Conservation (phyloP, 768 basidiomycete species). For the Hemileccinum impolitum region DNA sequence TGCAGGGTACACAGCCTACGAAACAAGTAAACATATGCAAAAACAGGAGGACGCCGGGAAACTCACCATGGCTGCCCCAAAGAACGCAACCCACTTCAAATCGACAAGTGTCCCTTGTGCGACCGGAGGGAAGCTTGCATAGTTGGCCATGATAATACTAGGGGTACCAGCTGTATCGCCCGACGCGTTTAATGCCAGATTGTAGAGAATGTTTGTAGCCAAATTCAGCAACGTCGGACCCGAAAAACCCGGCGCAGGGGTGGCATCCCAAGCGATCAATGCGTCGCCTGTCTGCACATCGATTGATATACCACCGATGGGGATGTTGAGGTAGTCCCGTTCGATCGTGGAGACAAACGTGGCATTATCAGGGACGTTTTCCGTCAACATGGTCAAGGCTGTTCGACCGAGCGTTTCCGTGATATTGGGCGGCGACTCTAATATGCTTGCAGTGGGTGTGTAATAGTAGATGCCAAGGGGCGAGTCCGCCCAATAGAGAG, state of each 20-base stretch:
- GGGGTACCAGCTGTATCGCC: slow-evolving; percentile 37
- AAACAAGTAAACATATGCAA: not conserved
- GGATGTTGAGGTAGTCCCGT: slow-evolving; percentile 50
- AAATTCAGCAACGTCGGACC: slow-evolving; percentile 66
- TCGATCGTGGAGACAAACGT: slow-evolving; percentile 56
- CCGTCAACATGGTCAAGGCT: slow-evolving; percentile 33
- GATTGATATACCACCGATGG: slow-evolving; percentile 67
- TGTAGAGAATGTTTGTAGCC: slow-evolving; percentile 63
- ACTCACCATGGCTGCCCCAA: slow-evolving; percentile 66
- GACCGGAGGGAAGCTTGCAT: slow-evolving; percentile 55
- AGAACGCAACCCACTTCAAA: slow-evolving; percentile 75
- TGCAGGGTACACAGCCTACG: slow-evolving; percentile 71
- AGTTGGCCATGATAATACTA: slow-evolving; percentile 56
- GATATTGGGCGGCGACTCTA: slow-evolving; percentile 56
- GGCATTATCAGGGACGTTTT: slow-evolving; percentile 49
- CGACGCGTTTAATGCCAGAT: slow-evolving; percentile 54
- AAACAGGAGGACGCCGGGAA: not conserved
- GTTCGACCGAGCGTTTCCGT: slow-evolving; percentile 43
- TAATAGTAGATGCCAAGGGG: slow-evolving; percentile 34
- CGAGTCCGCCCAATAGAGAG: slow-evolving; percentile 56
- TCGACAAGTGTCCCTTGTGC: slow-evolving; percentile 54
- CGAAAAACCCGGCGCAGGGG: slow-evolving; percentile 51
- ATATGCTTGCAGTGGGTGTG: slow-evolving; percentile 34
- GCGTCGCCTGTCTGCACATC: slow-evolving; percentile 47
- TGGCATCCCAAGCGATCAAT: slow-evolving; percentile 70